Conservation (phyloP, 768 basidiomycete species). For the Lactarius sanguifluus region DNA sequence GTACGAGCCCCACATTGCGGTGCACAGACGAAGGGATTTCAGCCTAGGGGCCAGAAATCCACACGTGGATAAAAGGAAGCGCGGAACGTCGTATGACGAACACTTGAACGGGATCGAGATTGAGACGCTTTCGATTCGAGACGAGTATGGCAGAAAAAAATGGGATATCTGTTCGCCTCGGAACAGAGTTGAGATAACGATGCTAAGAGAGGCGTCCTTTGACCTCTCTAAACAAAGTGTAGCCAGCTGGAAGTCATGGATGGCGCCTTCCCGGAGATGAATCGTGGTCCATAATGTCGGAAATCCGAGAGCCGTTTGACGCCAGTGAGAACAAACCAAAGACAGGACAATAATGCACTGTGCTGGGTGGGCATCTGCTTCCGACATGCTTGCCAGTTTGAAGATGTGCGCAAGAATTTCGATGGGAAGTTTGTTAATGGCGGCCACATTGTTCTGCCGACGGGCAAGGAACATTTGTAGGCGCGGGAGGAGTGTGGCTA, state of each 20-base stretch:
- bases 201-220: conserved; percentile 25
- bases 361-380: conserved; percentile 20
- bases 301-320: conserved; percentile 29
- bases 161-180: conserved; percentile 29
- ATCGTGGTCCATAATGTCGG: conserved; percentile 29
- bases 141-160: conserved; percentile 27
- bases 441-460: conserved; percentile 19
- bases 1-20: conserved; percentile 30
- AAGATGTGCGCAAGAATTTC: conserved; percentile 27
- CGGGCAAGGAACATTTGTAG: conserved; percentile 25
- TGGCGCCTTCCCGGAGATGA: conserved; percentile 28
- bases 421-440: conserved; percentile 26
- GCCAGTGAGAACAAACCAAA: conserved; percentile 30
- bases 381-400: conserved; percentile 22
- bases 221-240: conserved; percentile 29
- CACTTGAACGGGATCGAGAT: conserved; percentile 27
- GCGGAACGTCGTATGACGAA: conserved; percentile 26
- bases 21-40: conserved; percentile 27
- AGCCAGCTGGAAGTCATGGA: conserved; percentile 30
- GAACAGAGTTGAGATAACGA: conserved; percentile 28
- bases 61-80: conserved; percentile 27
- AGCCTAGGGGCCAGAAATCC: conserved; percentile 26
- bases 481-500: conserved; percentile 27
- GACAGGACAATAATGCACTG: conserved; percentile 25
- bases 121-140: conserved; percentile 27